Conservation (phyloP, 768 basidiomycete species). For the Phlegmacium glaucopus region DNA sequence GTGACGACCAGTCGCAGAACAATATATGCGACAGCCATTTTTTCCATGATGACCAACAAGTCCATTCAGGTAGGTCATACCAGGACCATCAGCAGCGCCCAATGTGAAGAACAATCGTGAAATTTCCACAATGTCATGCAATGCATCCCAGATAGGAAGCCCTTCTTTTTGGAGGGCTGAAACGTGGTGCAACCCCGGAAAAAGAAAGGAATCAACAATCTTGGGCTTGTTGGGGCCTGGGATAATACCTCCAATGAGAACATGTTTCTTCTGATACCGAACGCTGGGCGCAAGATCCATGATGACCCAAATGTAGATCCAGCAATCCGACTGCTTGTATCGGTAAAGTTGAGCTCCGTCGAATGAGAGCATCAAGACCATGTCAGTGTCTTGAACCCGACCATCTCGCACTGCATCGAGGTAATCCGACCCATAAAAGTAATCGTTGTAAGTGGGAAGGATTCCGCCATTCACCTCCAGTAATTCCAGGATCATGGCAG, state of each 20-base stretch:
- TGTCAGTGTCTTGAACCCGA: too few species aligned
- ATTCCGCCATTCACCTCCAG: too few species aligned
- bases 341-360: constrained; percentile 39
- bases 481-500: too few species aligned
- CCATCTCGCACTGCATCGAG: too few species aligned
- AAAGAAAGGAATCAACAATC: constrained; percentile 16
- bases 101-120: constrained; percentile 20
- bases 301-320: constrained; percentile 39
- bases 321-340: constrained; percentile 35
- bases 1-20: constrained; percentile 22
- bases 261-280: constrained; percentile 13
- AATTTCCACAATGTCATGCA: neutral
- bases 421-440: too few species aligned
- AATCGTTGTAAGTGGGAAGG: too few species aligned
- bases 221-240: constrained; percentile 22
- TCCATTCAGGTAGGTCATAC: constrained; percentile 21
- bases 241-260: constrained; percentile 19
- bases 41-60: constrained; percentile 29
- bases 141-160: constrained; percentile 29
- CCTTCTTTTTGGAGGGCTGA: constrained; percentile 17
- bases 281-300: constrained; percentile 22
- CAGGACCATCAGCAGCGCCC: neutral
- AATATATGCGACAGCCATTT: constrained; percentile 33
- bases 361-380: constrained; percentile 24
- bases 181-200: constrained; percentile 14